Conservation (phyloP, 2,329 filamentous ascomycete species). For the Ophiocordyceps camponoti-rufipedis region DNA sequence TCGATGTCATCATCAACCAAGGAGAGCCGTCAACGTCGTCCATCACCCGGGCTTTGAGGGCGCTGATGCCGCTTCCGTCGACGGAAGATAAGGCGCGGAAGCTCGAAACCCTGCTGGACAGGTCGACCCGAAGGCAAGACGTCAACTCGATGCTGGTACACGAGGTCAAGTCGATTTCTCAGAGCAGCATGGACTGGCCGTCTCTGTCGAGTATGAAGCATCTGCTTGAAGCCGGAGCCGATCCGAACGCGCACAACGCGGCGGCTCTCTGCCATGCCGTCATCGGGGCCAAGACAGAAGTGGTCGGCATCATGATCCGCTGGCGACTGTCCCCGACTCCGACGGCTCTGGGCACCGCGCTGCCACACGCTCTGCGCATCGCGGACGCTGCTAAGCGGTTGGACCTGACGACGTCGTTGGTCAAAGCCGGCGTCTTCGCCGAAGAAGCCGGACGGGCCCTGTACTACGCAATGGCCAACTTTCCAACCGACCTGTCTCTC, state of each 20-base stretch:
- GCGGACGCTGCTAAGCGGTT: constrained; percentile 30
- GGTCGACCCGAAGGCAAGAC: constrained; percentile 21
- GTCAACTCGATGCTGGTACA: constrained; percentile 27
- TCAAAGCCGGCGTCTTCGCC: constrained; percentile 28
- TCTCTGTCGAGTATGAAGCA: constrained; percentile 24
- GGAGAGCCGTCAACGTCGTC: constrained; percentile 25
- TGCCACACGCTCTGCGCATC: constrained; percentile 34
- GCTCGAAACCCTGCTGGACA: constrained; percentile 25
- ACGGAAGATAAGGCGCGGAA: constrained; percentile 29
- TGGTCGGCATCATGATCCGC: constrained; percentile 30
- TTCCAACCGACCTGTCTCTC: constrained; percentile 29
- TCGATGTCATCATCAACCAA: constrained; percentile 26
- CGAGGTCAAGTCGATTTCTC: constrained; percentile 28
- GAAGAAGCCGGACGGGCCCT: constrained; percentile 32
- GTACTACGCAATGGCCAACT: constrained; percentile 27
- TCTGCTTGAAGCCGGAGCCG: constrained; percentile 31
- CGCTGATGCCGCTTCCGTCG: constrained; percentile 23
- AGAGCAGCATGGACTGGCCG: constrained; percentile 15
- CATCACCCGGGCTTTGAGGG: constrained; percentile 22
- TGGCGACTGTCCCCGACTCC: constrained; percentile 17
- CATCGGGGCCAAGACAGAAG: constrained; percentile 20
- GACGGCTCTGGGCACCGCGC: constrained; percentile 25
- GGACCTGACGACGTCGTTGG: constrained; percentile 28
- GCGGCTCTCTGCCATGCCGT: constrained; percentile 32
- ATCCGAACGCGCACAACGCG: constrained; percentile 34